Conservation (phyloP, 345 rosid genomes). For the Corchorus olitorius region DNA sequence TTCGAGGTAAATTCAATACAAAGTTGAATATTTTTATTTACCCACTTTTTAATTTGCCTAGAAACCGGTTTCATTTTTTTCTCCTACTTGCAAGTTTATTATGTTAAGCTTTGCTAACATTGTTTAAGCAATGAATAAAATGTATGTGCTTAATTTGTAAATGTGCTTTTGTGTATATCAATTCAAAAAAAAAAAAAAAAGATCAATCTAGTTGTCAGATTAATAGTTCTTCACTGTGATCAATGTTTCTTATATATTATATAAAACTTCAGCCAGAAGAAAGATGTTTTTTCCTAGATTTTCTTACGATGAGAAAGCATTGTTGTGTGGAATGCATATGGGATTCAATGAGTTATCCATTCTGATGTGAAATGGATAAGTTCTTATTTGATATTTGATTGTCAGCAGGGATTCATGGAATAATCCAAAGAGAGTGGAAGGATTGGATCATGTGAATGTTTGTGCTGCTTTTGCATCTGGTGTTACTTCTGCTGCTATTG, state of each 20-base stretch:
- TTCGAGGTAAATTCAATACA: slow-evolving; percentile 37
- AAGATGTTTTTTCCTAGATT: not conserved
- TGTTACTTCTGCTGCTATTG: slow-evolving; percentile 77
- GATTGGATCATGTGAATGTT: slow-evolving; percentile 58
- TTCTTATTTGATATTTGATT: slow-evolving; percentile 12
- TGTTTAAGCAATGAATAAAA: not conserved
- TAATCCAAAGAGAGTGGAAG: slow-evolving; percentile 67
- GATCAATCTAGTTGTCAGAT: not conserved
- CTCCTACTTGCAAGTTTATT: not conserved
- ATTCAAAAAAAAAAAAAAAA: not conserved
- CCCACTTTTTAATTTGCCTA: not conserved
- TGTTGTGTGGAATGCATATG: not conserved
- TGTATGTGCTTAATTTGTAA: not conserved
- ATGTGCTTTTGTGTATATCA: not conserved
- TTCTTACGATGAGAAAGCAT: not conserved
- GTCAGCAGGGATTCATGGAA: slow-evolving; percentile 54
- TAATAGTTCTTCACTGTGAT: not conserved
- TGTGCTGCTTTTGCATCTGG: slow-evolving; percentile 77
- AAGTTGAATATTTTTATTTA: not conserved
- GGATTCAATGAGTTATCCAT: not conserved
- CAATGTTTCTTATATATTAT: not conserved
- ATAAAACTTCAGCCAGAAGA: not conserved
- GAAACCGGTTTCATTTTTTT: not conserved
- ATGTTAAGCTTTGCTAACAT: not conserved
- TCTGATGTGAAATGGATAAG: slow-evolving; percentile 6